These are phyloP conservation scores for Yamadazyma taylorii DNA, from an alignment of 1,139 yeast genomes.

Conservation along the genomic window DNA sequence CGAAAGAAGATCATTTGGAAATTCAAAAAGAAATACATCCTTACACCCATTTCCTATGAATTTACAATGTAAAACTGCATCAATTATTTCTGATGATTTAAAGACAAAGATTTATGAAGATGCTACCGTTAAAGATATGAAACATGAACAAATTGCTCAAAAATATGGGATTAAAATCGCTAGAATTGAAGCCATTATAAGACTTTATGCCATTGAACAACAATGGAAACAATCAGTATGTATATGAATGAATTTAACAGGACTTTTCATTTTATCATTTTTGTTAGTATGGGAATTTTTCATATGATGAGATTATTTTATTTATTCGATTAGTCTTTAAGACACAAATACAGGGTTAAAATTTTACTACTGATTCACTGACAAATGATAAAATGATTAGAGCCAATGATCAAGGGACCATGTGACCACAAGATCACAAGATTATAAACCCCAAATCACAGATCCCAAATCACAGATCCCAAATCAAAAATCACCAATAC, in stretches of 20 bases:
- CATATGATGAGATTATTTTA: conserved; percentile 24
- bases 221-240: conserved; percentile 63
- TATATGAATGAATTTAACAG: no score
- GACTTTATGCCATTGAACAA: conserved; percentile 63
- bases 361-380: conserved; percentile 27
- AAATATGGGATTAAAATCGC: conserved; percentile 79
- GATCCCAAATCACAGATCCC: no score
- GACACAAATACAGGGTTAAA: conserved; percentile 67
- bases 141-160: conserved; percentile 75
- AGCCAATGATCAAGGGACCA: not conserved
- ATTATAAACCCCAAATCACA: no score
- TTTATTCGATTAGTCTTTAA: conserved; percentile 77
- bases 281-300: no score
- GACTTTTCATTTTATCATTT: not conserved
- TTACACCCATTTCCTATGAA: conserved; percentile 83
- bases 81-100: conserved; percentile 55
- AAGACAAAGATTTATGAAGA: conserved; percentile 62
- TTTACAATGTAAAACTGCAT: conserved; percentile 65
- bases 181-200: conserved; percentile 81
- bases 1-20: conserved; percentile 14
- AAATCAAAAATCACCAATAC: no score
- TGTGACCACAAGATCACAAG: no score
- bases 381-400: no score
- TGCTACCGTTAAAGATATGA: conserved; percentile 49
- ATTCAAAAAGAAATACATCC: conserved; percentile 28